Conservation (phyloP, 331 rosid species). For the Rosa hybrid region DNA sequence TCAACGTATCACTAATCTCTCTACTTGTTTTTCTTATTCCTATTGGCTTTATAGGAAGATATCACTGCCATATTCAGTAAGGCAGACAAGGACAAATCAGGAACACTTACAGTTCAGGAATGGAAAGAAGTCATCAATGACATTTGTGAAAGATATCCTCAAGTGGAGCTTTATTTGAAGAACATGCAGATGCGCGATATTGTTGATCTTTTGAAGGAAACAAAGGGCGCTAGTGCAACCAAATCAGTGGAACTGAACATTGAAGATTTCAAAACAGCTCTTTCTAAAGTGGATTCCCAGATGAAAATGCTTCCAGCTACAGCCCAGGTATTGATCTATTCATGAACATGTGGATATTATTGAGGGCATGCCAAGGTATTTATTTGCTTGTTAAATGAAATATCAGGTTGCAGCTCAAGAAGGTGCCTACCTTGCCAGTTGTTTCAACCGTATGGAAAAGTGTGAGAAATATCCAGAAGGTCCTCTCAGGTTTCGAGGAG, state of each 20-base stretch:
- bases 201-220: conserved; percentile 65
- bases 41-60: conserved; percentile 62
- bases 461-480: conserved; percentile 83
- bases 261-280: conserved; percentile 72
- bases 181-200: conserved; percentile 68
- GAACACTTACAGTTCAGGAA: conserved; percentile 77
- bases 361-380: conserved; percentile 6
- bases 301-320: conserved; percentile 97
- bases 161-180: conserved; percentile 82
- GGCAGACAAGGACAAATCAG: conserved; percentile 78
- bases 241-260: conserved; percentile 63
- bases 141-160: conserved; percentile 91
- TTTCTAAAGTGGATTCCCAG: conserved; percentile 91
- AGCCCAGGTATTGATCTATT: conserved; percentile 66
- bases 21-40: conserved; percentile 10
- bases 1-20: background rate
- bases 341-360: background rate
- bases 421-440: conserved; percentile 79
- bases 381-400: conserved; percentile 22
- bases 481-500: conserved; percentile 90
- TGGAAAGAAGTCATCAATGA: conserved; percentile 68
- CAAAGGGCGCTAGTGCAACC: conserved; percentile 54
- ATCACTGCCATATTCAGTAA: conserved; percentile 71
- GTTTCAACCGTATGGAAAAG: conserved; percentile 82
- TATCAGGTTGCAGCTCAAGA: conserved; percentile 95